These are phyloP conservation scores for Umbelopsis sp. DNA, from an alignment of 192 early-diverging fungal species.

Conservation along the genomic window DNA sequence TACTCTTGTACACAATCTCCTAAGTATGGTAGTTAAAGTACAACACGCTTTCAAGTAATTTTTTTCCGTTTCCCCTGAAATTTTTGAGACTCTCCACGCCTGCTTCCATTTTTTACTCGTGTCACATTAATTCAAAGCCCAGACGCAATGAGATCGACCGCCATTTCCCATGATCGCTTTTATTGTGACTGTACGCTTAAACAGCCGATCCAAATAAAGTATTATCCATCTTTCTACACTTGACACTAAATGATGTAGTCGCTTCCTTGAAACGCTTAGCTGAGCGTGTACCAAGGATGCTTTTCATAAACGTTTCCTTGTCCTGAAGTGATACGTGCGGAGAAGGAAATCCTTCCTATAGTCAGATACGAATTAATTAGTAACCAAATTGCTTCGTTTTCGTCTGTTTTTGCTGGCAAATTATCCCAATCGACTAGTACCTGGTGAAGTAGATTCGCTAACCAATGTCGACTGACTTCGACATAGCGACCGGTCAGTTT, in stretches of 20 bases:
- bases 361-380: background rate
- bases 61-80: background rate
- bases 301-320: constrained; percentile 54
- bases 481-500: constrained; percentile 44
- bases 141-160: constrained; percentile 3
- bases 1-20: background rate
- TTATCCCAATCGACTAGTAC: constrained; percentile 18
- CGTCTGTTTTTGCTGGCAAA: background rate
- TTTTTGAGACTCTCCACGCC: background rate
- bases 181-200: constrained; percentile 14
- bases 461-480: constrained; percentile 45
- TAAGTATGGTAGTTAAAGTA: background rate
- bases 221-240: constrained; percentile 48
- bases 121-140: background rate
- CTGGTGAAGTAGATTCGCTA: constrained; percentile 43
- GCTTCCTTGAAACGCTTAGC: constrained; percentile 47
- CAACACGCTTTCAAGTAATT: background rate
- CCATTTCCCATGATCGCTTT: background rate
- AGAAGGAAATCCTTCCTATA: constrained; percentile 55
- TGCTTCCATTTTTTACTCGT: constrained; percentile 7
- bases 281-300: constrained; percentile 48
- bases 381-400: constrained; percentile 9
- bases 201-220: constrained; percentile 44
- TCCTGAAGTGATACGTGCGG: constrained; percentile 41
- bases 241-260: constrained; percentile 44